Conservation (phyloP, 495 filamentous ascomycete species). For the Geoglossum glabrum region DNA sequence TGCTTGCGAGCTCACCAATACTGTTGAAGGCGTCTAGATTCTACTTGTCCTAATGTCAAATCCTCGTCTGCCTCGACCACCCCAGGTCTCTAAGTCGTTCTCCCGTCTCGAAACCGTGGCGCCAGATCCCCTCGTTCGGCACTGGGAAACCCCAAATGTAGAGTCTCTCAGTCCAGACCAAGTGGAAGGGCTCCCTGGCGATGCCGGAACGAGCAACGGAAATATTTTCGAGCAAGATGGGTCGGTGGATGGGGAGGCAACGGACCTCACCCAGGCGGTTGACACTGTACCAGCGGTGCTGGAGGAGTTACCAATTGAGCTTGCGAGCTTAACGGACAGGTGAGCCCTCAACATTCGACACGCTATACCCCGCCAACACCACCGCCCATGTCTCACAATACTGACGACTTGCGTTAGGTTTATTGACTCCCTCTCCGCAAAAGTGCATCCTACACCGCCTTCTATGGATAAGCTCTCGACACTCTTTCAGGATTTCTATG, state of each 20-base stretch:
- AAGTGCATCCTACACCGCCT: constrained; percentile 66
- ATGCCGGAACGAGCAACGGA: constrained; percentile 7
- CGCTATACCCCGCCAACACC: neutral
- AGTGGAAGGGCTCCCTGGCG: constrained; percentile 5
- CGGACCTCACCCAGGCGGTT: constrained; percentile 20
- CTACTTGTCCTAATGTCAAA: neutral
- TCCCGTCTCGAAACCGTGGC: constrained; percentile 30
- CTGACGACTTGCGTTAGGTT: constrained; percentile 36
- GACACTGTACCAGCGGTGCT: constrained; percentile 39
- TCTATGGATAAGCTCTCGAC: constrained; percentile 63
- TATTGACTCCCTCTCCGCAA: constrained; percentile 74
- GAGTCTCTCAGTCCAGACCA: constrained; percentile 20
- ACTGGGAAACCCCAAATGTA: constrained; percentile 38
- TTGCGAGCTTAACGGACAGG: constrained; percentile 77
- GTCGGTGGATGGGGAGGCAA: constrained; percentile 17
- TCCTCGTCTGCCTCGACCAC: constrained; percentile 8
- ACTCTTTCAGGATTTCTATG: constrained; percentile 93
- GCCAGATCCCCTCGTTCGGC: constrained; percentile 23
- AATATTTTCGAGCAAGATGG: constrained; percentile 20
- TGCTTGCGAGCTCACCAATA: neutral
- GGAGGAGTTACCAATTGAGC: constrained; percentile 81
- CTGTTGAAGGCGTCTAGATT: neutral
- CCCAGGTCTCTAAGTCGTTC: constrained; percentile 30
- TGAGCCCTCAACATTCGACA: constrained; percentile 16
- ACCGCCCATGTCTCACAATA: neutral